Conservation (phyloP, 1,284 basidiomycete species). For the Rhodotorula sp. region DNA sequence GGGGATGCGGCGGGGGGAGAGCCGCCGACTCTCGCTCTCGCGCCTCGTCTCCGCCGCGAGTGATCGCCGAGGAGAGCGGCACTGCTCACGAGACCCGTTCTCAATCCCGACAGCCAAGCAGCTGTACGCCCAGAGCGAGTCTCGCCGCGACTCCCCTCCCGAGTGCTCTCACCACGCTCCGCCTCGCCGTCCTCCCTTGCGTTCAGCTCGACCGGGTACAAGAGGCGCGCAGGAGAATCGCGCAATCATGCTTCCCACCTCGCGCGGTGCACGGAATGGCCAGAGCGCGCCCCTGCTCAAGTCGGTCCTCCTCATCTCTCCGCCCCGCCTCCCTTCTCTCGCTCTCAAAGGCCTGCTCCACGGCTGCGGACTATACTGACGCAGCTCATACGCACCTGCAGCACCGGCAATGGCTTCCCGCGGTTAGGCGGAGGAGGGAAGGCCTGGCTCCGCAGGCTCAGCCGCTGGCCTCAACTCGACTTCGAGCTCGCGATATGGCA, state of each 20-base stretch:
- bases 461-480: slow-evolving; percentile 56
- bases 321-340: background rate
- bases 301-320: background rate
- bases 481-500: slow-evolving; percentile 95
- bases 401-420: slow-evolving; percentile 10
- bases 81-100: too few relatives aligned
- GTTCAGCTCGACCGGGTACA: background rate
- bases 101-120: too few relatives aligned
- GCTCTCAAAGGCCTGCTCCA: background rate
- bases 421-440: slow-evolving; percentile 28
- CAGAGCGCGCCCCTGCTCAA: background rate
- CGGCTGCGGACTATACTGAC: background rate
- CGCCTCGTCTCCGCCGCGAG: background rate
- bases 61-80: too few relatives aligned
- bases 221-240: background rate
- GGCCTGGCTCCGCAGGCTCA: slow-evolving; percentile 33
- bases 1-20: background rate
- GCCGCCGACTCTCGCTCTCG: background rate
- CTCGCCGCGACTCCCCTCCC: background rate
- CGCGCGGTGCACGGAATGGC: background rate
- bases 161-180: background rate
- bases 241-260: slow-evolving; percentile 23
- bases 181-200: background rate
- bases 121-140: too few relatives aligned
- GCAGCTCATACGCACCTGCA: background rate